Evolutionary conservation across 225 moss, liverwort and hornwort genomes (phyloP).

Genomic region (Thuidium tamariscinum): DNA sequence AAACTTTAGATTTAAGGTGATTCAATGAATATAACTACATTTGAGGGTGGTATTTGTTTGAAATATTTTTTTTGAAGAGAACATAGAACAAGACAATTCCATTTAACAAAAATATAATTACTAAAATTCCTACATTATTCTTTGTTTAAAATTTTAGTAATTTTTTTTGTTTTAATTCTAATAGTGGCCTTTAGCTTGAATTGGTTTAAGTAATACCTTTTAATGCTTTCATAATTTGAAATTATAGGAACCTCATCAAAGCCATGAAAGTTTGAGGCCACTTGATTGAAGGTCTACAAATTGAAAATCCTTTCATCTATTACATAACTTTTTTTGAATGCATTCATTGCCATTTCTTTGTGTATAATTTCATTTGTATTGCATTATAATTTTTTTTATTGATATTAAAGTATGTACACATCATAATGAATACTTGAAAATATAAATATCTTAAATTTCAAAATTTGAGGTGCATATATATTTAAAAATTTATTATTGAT

Average conservation of each 20-base stretch:
- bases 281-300: neutral
- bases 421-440: neutral
- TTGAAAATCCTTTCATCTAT: neutral
- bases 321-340: neutral
- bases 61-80: neutral
- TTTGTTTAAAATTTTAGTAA: neutral
- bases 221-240: neutral
- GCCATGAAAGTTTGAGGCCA: fast-evolving
- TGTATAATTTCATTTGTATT: neutral
- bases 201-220: neutral
- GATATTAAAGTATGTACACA: neutral
- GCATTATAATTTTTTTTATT: neutral
- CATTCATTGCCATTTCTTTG: neutral
- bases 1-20: neutral
- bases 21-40: neutral
- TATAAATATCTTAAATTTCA: fast-evolving
- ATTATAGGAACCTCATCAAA: fast-evolving
- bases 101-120: fast-evolving
- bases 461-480: neutral
- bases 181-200: fast-evolving
- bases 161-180: neutral
- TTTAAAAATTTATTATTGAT: neutral
- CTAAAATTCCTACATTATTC: neutral
- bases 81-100: neutral
- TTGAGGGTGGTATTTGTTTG: neutral